Evolutionary conservation across 2,329 filamentous ascomycete genomes (phyloP).

Genomic region (Xylariales sp.): DNA sequence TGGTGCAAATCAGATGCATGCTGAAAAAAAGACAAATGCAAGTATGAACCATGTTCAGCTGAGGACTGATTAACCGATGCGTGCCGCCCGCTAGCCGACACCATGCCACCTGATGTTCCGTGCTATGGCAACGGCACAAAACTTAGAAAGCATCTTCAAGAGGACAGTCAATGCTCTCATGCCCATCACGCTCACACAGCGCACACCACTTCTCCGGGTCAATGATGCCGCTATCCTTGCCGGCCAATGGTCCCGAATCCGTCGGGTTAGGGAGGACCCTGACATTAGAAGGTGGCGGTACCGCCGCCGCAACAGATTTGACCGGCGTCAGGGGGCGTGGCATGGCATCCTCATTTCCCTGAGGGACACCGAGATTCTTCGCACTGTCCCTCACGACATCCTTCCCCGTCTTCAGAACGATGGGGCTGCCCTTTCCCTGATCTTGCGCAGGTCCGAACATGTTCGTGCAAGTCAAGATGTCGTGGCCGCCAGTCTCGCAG

Average conservation of each 20-base stretch:
- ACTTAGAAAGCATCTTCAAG: slow-evolving; percentile 73
- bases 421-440: slow-evolving; percentile 16
- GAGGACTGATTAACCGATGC: too few relatives aligned
- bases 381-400: slow-evolving; percentile 34
- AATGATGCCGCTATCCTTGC: slow-evolving; percentile 71
- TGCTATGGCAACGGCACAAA: too few relatives aligned
- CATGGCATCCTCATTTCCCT: slow-evolving; percentile 37
- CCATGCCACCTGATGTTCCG: too few relatives aligned
- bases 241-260: slow-evolving; percentile 65
- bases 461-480: slow-evolving; percentile 89
- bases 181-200: slow-evolving; percentile 90
- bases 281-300: slow-evolving; percentile 33
- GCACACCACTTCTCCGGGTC: slow-evolving; percentile 95
- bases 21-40: too few relatives aligned
- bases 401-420: slow-evolving; percentile 23
- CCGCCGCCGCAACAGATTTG: slow-evolving; percentile 38
- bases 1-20: too few relatives aligned
- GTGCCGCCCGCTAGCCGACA: too few relatives aligned
- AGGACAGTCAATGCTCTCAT: slow-evolving; percentile 92
- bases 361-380: slow-evolving; percentile 34
- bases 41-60: too few relatives aligned
- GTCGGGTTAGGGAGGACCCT: slow-evolving; percentile 56
- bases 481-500: slow-evolving; percentile 85
- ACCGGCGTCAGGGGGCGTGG: slow-evolving; percentile 52
- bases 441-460: slow-evolving; percentile 60